phyloP scores from a whole-genome alignment of 2,329 filamentous ascomycete species.

The Aspergillus cejpii region DNA sequence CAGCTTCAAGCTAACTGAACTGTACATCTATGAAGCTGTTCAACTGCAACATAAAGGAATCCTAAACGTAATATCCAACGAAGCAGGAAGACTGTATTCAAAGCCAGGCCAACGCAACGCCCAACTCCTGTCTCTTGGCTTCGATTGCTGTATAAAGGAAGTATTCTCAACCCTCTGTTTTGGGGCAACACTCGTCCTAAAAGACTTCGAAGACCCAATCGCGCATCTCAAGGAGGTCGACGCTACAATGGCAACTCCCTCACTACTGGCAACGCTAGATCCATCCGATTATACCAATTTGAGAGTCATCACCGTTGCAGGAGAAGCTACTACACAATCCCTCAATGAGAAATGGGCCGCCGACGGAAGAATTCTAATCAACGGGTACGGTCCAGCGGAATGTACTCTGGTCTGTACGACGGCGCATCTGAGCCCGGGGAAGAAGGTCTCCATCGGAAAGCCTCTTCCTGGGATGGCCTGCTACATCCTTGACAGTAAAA shows the following conservation, averaged over 20 bases:
- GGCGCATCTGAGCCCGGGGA: not conserved
- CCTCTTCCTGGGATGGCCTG: not conserved
- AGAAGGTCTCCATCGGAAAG: not conserved
- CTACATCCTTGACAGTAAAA: not conserved
- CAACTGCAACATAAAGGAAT: not conserved
- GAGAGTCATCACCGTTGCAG: not conserved
- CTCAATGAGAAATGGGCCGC: not conserved
- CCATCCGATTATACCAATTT: not conserved
- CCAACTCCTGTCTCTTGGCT: constrained; percentile 39
- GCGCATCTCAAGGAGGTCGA: not conserved
- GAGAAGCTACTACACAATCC: not conserved
- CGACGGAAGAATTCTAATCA: not conserved
- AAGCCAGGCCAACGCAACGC: constrained; percentile 25
- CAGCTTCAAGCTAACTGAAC: no score
- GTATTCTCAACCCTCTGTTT: constrained; percentile 36
- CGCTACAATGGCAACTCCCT: not conserved
- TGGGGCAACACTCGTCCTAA: constrained; percentile 18
- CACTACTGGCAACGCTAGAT: not conserved
- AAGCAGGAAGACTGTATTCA: not conserved
- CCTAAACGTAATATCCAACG: not conserved
- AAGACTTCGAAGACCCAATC: not conserved
- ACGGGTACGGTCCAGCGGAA: not conserved
- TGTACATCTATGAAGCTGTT: not conserved
- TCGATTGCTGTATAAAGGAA: constrained; percentile 41
- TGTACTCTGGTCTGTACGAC: not conserved